Evolutionary conservation across 2,329 filamentous ascomycete species (phyloP), one percentile per base, ranked within the genome.

Genomic region (Monilinia vaccinii-corymbosi): DNA sequence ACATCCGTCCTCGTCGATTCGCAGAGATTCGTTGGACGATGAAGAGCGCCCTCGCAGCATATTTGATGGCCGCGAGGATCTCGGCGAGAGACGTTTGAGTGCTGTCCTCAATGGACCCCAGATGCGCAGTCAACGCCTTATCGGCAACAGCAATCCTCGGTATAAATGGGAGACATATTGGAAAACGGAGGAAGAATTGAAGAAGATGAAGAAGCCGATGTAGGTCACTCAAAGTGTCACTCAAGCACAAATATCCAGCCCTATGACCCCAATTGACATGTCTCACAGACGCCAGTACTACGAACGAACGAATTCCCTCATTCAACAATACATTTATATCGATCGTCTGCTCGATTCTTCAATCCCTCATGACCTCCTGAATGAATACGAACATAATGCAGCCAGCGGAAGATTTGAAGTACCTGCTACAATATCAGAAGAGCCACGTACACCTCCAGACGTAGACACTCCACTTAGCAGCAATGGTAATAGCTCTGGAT

Each of bases 271-370:
- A 36, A 57, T 65, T 69, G 28, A 68, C 50, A 8, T 58, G 18
- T 32, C n/a, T 45, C 10, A 47, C 23, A 87, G 84, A 62, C 88
- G 91, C 50, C 71, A 86, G 69, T 97, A 96, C 75, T 96, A 97
- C 71, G 87, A 95, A 77, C 84, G 89, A 47, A 93, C 86, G 71
- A 97, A 97, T 75, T 85, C 86, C 66, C 79, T 97, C 47, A 85
- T 97, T 61, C 89, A 94, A 72, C 88, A 96, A 72, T 97, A 97
- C 72, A 79, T 95, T 64, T 97, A 95, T 72, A 96, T 97, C 68
- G 93, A 97, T 74, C 84, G 87, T 56, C 78, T 97, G 60, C 81
- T 97, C 63, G 91, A 96, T 74, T 96, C 91, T 10, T 92, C 90
- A 34, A 82, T 96, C n/a, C 92, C 92, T 2, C 92, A 96, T 70